Base-by-base conservation (phyloP, 225 moss, liverwort and hornwort species). In the Climacium dendroides region DNA sequence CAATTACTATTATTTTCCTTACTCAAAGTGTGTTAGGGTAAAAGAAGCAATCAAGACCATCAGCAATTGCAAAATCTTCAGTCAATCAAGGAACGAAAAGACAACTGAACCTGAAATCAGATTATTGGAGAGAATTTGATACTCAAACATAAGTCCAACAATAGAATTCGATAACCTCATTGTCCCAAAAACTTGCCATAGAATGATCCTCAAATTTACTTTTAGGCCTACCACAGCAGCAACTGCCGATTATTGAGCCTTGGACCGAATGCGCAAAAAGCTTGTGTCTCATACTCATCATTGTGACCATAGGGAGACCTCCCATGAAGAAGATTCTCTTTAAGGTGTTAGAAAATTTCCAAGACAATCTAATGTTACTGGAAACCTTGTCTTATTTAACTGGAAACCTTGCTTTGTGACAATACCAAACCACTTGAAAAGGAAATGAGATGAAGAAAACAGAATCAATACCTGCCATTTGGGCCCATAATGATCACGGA, bases 401-500 rank as follows among this genome's bases (percentile, higher is more conserved):
- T 59, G 30, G 28, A 60, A 79, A 58, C 29, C 41, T 79, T 41
- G 59, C 25, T 32, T 81, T 15, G 34, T 50, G 50, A 64, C 81
- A 61, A 20, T 61, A 45, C 22, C 45, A 61, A 80, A 60, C 20
- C 45, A 32, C 61, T 45, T 62, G 32, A 61, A 19, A 45, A 45
- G 45, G 59, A n/a, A n/a, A 77, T 25, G 66, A 73, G 58, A 39
- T 59, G 75, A 60, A 60, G 35, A 29, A 77, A 45, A 52, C 24
- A 85, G 77, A 81, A 79, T 19, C 45, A 20, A 82, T 85, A 93
- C 91, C 93, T 93, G 69, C 93, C 93, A 58, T 93, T 93, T 54
- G 91, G 90, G 67, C 91, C 93, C 93, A 93, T 93, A 70, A 93
- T 93, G 78, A 91, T 87, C 87, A 91, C 90, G 13, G 90, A 93